phyloP scores from a whole-genome alignment of 352 stramenopile species.

The Phytophthora chlamydospora region DNA sequence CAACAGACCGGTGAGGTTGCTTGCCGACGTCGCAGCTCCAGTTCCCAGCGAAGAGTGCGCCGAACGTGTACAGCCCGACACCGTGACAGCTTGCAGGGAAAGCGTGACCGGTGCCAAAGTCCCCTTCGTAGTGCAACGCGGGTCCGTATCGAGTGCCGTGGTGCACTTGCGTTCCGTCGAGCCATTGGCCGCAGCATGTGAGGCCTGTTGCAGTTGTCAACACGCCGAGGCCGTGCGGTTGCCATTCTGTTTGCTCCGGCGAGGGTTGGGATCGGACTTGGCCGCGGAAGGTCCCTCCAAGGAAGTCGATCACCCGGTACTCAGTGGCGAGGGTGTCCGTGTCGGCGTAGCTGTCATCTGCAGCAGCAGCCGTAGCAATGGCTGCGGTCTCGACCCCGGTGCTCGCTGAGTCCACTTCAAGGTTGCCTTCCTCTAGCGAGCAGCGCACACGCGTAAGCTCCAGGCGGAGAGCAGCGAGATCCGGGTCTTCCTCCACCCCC shows the following conservation, averaged over 20 bases:
- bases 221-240: constrained; percentile 53
- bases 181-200: constrained; percentile 47
- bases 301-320: constrained; percentile 20
- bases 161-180: constrained; percentile 38
- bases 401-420: constrained; percentile 1
- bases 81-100: constrained; percentile 21
- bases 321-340: constrained; percentile 5
- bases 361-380: not conserved
- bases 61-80: constrained; percentile 54
- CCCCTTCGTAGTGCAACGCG: constrained; percentile 7
- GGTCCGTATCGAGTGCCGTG: constrained; percentile 41
- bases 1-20: not conserved
- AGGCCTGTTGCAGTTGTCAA: constrained; percentile 37
- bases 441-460: constrained; percentile 22
- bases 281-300: constrained; percentile 23
- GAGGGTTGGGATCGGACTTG: constrained; percentile 16
- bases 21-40: constrained; percentile 28
- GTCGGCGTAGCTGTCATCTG: constrained; percentile 2
- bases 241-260: constrained; percentile 7
- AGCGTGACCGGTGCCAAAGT: not conserved
- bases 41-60: constrained; percentile 43
- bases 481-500: not conserved
- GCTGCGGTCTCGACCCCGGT: too few species aligned
- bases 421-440: constrained; percentile 9
- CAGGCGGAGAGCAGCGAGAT: constrained; percentile 10